phyloP scores from a whole-genome alignment of 2,329 filamentous ascomycete species.

The Colletotrichum chrysophilum region DNA sequence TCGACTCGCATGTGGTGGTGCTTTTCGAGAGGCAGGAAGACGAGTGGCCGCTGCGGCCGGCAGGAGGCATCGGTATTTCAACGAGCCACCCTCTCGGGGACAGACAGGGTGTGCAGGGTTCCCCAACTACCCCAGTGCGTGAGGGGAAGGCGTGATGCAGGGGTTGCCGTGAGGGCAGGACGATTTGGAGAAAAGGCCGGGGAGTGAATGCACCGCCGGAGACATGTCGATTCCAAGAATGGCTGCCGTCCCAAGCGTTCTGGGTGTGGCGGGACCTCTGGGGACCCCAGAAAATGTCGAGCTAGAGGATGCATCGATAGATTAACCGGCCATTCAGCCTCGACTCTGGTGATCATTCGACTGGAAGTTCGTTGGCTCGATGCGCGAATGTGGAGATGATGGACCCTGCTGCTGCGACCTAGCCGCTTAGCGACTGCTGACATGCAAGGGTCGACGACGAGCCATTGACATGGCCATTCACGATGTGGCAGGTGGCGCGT shows the following conservation, averaged over 20 bases:
- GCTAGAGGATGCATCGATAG: not conserved
- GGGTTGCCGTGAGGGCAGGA: not conserved
- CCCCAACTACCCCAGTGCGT: constrained; percentile 18
- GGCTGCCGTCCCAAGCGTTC: not conserved
- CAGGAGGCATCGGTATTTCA: constrained; percentile 6
- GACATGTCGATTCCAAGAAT: not conserved
- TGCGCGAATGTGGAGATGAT: constrained; percentile 4
- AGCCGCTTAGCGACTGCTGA: constrained; percentile 1
- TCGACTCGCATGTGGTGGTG: not conserved
- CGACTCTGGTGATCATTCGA: not conserved
- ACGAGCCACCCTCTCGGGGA: not conserved
- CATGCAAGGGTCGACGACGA: constrained; percentile 18
- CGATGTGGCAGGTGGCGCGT: constrained; percentile 1
- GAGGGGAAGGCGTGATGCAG: constrained; percentile 11
- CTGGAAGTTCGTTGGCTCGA: not conserved
- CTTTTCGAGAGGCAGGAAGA: not conserved
- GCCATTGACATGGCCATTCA: constrained; percentile 1
- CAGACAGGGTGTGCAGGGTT: constrained; percentile 1
- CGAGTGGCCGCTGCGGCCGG: not conserved
- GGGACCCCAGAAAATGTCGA: not conserved
- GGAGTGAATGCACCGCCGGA: not conserved
- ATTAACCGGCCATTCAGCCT: constrained; percentile 20
- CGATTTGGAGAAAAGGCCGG: constrained; percentile 9
- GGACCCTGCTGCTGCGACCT: not conserved
- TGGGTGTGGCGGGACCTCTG: not conserved